Percentiles rank a stretch among this genome's conserved stretches.
Conservation (phyloP, 148 eudicot species). For the Chenopodium berlandieri region DNA sequence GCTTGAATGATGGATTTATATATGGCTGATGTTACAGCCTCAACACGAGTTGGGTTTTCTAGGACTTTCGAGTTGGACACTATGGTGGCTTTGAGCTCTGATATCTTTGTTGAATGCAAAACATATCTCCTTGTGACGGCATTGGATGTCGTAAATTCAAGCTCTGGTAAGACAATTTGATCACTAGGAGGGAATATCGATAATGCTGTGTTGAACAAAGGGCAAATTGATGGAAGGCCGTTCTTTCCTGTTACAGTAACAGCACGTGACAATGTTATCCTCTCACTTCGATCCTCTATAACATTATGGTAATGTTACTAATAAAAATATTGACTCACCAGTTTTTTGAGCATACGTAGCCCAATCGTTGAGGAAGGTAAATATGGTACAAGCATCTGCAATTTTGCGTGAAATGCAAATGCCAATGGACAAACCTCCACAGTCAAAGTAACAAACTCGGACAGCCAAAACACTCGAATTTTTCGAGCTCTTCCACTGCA, state of each 20-base stretch:
- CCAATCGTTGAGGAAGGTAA: conserved; percentile 34
- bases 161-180: neutral
- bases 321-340: neutral
- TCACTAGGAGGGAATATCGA: conserved; percentile 4
- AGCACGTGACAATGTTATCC: neutral
- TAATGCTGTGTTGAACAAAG: conserved; percentile 5
- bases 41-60: neutral
- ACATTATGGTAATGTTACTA: neutral
- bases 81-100: neutral
- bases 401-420: conserved; percentile 30
- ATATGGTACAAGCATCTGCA: conserved; percentile 26
- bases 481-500: conserved; percentile 11
- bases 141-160: neutral
- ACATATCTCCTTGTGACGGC: conserved; percentile 8
- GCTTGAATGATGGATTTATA: neutral
- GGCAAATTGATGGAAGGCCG: neutral
- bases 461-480: conserved; percentile 8
- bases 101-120: conserved; percentile 4
- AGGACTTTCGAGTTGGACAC: neutral
- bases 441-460: conserved; percentile 27
- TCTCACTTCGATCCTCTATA: neutral
- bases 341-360: conserved; percentile 17
- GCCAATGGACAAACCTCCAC: conserved; percentile 33
- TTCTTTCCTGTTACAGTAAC: neutral
- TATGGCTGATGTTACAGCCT: conserved; percentile 5